Conservation (phyloP, 352 stramenopile genomes). For the Globisporangium irregulare region DNA sequence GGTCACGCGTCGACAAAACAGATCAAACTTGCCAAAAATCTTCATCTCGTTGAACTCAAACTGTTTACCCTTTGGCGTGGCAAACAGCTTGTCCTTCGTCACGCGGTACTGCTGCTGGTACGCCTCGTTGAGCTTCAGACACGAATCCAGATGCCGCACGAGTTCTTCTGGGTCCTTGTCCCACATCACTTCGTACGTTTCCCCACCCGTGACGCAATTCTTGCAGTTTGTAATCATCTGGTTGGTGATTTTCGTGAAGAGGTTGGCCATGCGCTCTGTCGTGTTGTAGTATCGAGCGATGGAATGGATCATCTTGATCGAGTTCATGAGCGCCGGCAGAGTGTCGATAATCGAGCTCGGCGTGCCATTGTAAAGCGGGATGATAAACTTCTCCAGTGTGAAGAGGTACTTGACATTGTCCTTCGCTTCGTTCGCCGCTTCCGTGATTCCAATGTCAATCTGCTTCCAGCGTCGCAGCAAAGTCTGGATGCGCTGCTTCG, state of each 20-base stretch:
- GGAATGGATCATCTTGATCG: constrained; percentile 99
- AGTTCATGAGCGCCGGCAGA: constrained; percentile 97
- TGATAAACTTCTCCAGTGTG: constrained; percentile 96
- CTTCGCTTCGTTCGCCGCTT: constrained; percentile 98
- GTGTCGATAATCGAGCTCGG: constrained; percentile 98
- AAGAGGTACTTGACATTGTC: constrained; percentile 99
- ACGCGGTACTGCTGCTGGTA: constrained; percentile 98
- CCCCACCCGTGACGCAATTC: constrained; percentile 87
- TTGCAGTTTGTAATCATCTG: constrained; percentile 99
- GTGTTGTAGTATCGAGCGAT: constrained; percentile 99
- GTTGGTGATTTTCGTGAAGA: constrained; percentile 98
- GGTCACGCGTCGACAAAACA: constrained; percentile 96
- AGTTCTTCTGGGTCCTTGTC: constrained; percentile 94
- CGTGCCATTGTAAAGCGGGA: constrained; percentile 89
- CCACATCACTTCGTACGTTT: constrained; percentile 91
- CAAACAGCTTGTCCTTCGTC: constrained; percentile 96
- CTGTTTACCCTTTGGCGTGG: constrained; percentile 95
- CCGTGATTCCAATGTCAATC: constrained; percentile 98
- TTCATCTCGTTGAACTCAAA: constrained; percentile 99
- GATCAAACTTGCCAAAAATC: constrained; percentile 98
- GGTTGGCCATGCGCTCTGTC: constrained; percentile 95
- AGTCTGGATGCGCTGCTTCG: constrained; percentile 92
- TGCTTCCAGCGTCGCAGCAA: constrained; percentile 96
- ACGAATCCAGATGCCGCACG: constrained; percentile 93
- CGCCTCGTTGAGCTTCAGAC: constrained; percentile 97